Base-by-base conservation (phyloP, 345 rosid genomes). In the Crucihimalaya himalaica region DNA sequence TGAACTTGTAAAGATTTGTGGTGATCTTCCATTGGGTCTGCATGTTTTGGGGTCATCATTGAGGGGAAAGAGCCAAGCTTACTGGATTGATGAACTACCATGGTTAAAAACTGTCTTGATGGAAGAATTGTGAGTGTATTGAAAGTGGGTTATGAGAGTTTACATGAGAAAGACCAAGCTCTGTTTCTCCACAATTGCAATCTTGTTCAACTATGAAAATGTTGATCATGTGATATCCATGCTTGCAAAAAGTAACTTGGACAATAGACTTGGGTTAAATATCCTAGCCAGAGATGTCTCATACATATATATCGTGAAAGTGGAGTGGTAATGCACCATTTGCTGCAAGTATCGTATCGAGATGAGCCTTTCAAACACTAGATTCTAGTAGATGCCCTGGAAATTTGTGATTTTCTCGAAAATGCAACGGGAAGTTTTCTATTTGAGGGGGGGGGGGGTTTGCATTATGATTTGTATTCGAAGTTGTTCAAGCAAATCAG, bases 101-200 rank as follows among this genome's bases (percentile, higher is more conserved):
- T 23, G 66, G 28, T 25, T 23, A 4, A 5, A 34, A 54, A 3
- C 11, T 19, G 50, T 43, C 58, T 66, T 15, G 35, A 54, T 46
- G 21, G 29, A 20, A 21, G 29, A 21, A 70, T 25, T 18, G 11
- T 2, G 53, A 77, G 55, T 50, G 55, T 4, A 62, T 77, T 19
- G 50, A 9, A 50, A 50, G 15, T 50, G 54, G 74, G 83, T 8
- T 80, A 39, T 5, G 74, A 79, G 43, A 69, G 71, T n/a, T 54
- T 82, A 7, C 15, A 60, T n/a, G 55, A 59, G 20, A 9, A 63
- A n/a, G 68, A 60, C 12, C 55, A 66, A 67, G 1, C 8, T 4
- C 37, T 76, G 2, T 82, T 82, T 73, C 67, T 73, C 13, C 68
- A 70, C 19, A 70, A n/a, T 82, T 27, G 80, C 80, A 21, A 6